A percentile compares a stretch with the other conserved stretches of the same genome.
Conservation (phyloP, 768 basidiomycete species). For the Antrodiella citrinella region DNA sequence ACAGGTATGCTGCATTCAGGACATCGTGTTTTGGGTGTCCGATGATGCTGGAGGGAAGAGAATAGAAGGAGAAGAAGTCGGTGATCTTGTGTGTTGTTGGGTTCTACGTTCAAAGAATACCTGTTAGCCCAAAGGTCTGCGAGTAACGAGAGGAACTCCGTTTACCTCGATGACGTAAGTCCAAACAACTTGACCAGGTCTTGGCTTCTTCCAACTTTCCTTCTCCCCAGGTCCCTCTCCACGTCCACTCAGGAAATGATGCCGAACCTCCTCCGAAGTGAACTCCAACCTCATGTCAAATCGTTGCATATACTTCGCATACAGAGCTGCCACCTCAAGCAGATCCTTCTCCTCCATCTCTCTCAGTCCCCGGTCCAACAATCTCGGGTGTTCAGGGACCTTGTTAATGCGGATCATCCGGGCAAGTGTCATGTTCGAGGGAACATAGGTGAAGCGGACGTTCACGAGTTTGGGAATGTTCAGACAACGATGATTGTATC, state of each 20-base stretch:
- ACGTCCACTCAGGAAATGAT: slow-evolving; percentile 82
- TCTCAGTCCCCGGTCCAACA: slow-evolving; percentile 51
- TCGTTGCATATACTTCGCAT: slow-evolving; percentile 70
- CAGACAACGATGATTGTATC: slow-evolving; percentile 86
- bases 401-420: slow-evolving; percentile 77
- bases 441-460: slow-evolving; percentile 81
- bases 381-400: slow-evolving; percentile 40
- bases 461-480: slow-evolving; percentile 92
- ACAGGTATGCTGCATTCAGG: slow-evolving; percentile 92
- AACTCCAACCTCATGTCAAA: slow-evolving; percentile 80
- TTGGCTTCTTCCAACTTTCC: slow-evolving; percentile 36
- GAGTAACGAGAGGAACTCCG: not conserved
- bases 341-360: slow-evolving; percentile 86
- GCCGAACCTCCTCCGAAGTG: slow-evolving; percentile 68
- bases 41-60: slow-evolving; percentile 90
- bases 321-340: slow-evolving; percentile 58
- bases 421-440: slow-evolving; percentile 84
- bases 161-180: slow-evolving; percentile 90
- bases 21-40: slow-evolving; percentile 58
- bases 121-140: not conserved
- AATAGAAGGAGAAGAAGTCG: slow-evolving; percentile 96
- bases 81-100: slow-evolving; percentile 77
- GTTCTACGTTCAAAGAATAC: slow-evolving; percentile 54
- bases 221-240: slow-evolving; percentile 44
- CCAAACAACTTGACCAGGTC: slow-evolving; percentile 87